Conservation (phyloP, 805 yeast species). For the Priceomyces haplophilus region DNA sequence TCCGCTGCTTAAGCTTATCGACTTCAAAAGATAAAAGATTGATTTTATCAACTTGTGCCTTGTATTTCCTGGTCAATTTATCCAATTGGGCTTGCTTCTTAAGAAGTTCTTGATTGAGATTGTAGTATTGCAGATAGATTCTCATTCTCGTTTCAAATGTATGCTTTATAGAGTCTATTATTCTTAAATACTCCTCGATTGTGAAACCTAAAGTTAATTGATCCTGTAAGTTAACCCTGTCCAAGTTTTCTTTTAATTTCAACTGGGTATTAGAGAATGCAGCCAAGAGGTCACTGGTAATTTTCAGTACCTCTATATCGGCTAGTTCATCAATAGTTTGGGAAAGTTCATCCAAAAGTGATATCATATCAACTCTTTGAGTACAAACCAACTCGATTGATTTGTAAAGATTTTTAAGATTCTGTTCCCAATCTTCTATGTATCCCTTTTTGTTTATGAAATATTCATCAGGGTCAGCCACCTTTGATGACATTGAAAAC, state of each 20-base stretch:
- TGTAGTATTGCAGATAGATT: conserved; percentile 39
- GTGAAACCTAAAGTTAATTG: conserved; percentile 82
- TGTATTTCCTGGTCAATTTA: conserved; percentile 43
- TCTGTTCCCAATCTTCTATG: conserved; percentile 68
- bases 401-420: conserved; percentile 63
- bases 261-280: conserved; percentile 72
- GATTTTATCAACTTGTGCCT: conserved; percentile 60
- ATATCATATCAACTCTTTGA: conserved; percentile 72
- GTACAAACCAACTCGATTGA: conserved; percentile 70
- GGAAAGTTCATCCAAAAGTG: conserved; percentile 67
- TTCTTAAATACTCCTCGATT: conserved; percentile 80
- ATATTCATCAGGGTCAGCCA: conserved; percentile 75
- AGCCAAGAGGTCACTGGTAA: conserved; percentile 57
- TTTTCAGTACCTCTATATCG: conserved; percentile 69
- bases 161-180: conserved; percentile 69
- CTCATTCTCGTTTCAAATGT: conserved; percentile 74
- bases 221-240: conserved; percentile 79
- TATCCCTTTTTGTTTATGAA: conserved; percentile 67
- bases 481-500: conserved; percentile 64
- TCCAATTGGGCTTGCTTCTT: conserved; percentile 47
- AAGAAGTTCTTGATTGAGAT: conserved; percentile 41
- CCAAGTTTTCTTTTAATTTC: conserved; percentile 68
- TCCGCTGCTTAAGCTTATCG: conserved; percentile 50
- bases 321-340: conserved; percentile 54
- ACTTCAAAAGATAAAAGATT: conserved; percentile 58